Evolutionary conservation across 192 early-diverging fungal species (phyloP).

Genomic region (Tieghemiomyces parasiticus): DNA sequence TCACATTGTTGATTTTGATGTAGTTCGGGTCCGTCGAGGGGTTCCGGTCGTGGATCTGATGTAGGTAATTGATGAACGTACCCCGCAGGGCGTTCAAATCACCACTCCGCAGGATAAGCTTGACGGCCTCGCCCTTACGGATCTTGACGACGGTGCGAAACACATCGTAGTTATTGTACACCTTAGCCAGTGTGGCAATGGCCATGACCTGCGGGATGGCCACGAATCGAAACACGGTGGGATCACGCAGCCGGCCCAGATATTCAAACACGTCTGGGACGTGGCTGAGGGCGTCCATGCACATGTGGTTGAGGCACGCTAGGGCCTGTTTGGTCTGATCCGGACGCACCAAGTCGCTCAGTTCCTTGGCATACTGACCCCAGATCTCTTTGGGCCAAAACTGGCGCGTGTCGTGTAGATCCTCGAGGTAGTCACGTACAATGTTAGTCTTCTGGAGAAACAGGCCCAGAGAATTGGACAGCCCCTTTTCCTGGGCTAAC

Average conservation of each 20-base stretch:
- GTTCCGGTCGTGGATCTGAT: slow-evolving; percentile 44
- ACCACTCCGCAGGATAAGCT: slow-evolving; percentile 42
- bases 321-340: slow-evolving; percentile 52
- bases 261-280: slow-evolving; percentile 83
- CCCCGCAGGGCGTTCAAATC: slow-evolving; percentile 39
- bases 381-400: slow-evolving; percentile 98
- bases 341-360: slow-evolving; percentile 56
- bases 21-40: slow-evolving; percentile 44
- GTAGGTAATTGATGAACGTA: slow-evolving; percentile 48
- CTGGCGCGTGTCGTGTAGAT: slow-evolving; percentile 68
- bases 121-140: slow-evolving; percentile 69
- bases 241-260: slow-evolving; percentile 57
- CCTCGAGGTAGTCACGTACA: slow-evolving; percentile 87
- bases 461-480: slow-evolving; percentile 89
- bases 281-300: slow-evolving; percentile 67
- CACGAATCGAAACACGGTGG: slow-evolving; percentile 79
- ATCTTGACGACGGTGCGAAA: slow-evolving; percentile 83
- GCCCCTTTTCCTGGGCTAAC: slow-evolving; percentile 28
- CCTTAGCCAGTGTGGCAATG: slow-evolving; percentile 72
- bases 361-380: slow-evolving; percentile 56
- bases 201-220: slow-evolving; percentile 99
- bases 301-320: slow-evolving; percentile 78
- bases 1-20: slow-evolving; percentile 35
- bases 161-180: slow-evolving; percentile 74
- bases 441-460: slow-evolving; percentile 99